Evolutionary conservation across 805 yeast genomes (phyloP).

Genomic region (Saccharomycopsis amapae): DNA sequence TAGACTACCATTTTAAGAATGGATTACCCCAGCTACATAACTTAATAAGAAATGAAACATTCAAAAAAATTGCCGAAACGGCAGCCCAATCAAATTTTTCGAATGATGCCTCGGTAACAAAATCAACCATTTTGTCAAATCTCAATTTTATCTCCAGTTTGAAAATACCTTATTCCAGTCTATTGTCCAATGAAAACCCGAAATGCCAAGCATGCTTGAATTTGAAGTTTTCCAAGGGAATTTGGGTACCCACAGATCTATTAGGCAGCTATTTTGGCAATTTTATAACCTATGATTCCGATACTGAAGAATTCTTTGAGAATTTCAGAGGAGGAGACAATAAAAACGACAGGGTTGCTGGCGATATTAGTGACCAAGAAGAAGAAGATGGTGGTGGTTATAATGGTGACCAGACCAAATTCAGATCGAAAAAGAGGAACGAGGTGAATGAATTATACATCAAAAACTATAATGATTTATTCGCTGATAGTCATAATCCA

Average conservation of each 20-base stretch:
- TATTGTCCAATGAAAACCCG: slow-evolving; percentile 3
- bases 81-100: background rate
- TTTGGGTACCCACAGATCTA: slow-evolving; percentile 15
- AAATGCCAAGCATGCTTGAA: slow-evolving; percentile 8
- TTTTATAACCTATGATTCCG: slow-evolving; percentile 4
- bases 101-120: background rate
- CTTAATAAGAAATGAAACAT: background rate
- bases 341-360: background rate
- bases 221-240: slow-evolving; percentile 1
- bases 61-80: background rate
- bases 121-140: background rate
- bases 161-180: background rate
- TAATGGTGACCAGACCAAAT: slow-evolving; percentile 1
- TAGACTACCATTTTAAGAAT: slow-evolving; percentile 4
- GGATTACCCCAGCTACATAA: slow-evolving; percentile 4
- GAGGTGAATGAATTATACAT: slow-evolving; percentile 10
- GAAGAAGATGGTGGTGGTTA: background rate
- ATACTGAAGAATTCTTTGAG: background rate
- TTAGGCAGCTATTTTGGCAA: slow-evolving; percentile 7
- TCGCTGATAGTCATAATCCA: background rate
- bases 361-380: background rate
- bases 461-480: slow-evolving; percentile 8
- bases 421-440: slow-evolving; percentile 9
- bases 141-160: slow-evolving; percentile 4
- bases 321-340: background rate